Percentiles rank a stretch among this genome's conserved stretches.
Evolutionary conservation across 768 basidiomycete genomes (phyloP).

Genomic region (Leccinum boreale): DNA sequence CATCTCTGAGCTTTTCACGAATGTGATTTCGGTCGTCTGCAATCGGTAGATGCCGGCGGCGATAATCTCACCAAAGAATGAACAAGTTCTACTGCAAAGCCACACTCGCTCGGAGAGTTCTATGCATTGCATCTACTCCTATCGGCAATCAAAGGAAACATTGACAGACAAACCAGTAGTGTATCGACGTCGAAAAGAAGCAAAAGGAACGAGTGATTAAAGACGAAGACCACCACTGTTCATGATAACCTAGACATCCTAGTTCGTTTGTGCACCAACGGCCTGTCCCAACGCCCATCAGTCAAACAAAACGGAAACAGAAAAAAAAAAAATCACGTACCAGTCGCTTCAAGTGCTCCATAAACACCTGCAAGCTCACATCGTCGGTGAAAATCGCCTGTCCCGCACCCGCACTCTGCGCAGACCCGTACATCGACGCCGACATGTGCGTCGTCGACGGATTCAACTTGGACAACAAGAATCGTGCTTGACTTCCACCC

Average conservation of each 20-base stretch:
- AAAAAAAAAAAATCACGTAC: constrained; percentile 40
- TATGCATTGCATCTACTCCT: constrained; percentile 14
- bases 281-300: constrained; percentile 38
- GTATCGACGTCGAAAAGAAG: constrained; percentile 2
- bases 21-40: too few relatives aligned
- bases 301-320: background rate
- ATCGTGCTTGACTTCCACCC: constrained; percentile 96
- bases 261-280: constrained; percentile 69
- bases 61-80: too few relatives aligned
- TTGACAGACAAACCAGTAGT: constrained; percentile 6
- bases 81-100: background rate
- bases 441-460: constrained; percentile 98
- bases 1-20: too few relatives aligned
- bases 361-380: constrained; percentile 95
- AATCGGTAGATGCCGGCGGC: too few relatives aligned
- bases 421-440: constrained; percentile 82
- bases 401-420: constrained; percentile 62
- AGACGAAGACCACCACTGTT: background rate
- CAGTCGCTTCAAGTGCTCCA: constrained; percentile 94
- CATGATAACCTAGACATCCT: constrained; percentile 7
- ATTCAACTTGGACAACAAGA: constrained; percentile 93
- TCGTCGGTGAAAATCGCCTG: constrained; percentile 99
- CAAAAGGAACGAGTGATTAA: background rate
- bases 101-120: background rate
- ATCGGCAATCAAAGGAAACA: constrained; percentile 9